Evolutionary conservation across 805 yeast genomes (phyloP), one percentile per base, ranked within the genome.

Genomic region (Saccharomycopsis amapae): DNA sequence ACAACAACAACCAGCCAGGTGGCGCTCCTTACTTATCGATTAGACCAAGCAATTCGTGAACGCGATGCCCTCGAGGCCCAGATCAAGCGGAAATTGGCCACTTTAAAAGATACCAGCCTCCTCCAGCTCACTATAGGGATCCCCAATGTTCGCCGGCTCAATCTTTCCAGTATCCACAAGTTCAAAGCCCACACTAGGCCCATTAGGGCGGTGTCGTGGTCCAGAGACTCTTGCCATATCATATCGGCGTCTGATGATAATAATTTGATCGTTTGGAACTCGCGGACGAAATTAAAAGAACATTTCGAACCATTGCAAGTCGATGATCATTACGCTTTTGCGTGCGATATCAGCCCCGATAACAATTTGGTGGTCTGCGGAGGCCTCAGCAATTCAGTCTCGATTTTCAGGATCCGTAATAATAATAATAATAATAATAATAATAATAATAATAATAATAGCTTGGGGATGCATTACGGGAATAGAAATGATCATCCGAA

Each of bases 181-280:
- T 44, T 50, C 35, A 23, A 25, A 13, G 51, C 45, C 10, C 96
- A 89, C 59, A 75, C 75, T 53, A 82, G 79, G 58, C 87, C 88
- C 58, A 73, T 88, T 18, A 72, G 80, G 6, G 76, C 78, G 48
- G 66, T 84, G 47, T 68, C 76, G 43, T 85, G 96, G 94, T 72
- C 78, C 44, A 59, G 67, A 1, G 80, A 81, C 57, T 73, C 84
- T n/a, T 61, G 64, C 38, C 71, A 70, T 38, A 57, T 88, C 2
- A 61, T 87, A 6, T 76, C 87, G 41, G 87, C 86, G 0, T 80
- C 90, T 22, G 95, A 85, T 59, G 97, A 89, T 62, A 96, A 95
- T 2, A 83, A 77, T 57, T 68, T 87, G 68, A 68, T 89, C 32
- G 62, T 85, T 18, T 89, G 97, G 96, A 90, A 88, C 60, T 71